These are phyloP conservation scores for Aspergillus cavernicola DNA, from an alignment of 495 filamentous ascomycete species.

Conservation along the genomic window DNA sequence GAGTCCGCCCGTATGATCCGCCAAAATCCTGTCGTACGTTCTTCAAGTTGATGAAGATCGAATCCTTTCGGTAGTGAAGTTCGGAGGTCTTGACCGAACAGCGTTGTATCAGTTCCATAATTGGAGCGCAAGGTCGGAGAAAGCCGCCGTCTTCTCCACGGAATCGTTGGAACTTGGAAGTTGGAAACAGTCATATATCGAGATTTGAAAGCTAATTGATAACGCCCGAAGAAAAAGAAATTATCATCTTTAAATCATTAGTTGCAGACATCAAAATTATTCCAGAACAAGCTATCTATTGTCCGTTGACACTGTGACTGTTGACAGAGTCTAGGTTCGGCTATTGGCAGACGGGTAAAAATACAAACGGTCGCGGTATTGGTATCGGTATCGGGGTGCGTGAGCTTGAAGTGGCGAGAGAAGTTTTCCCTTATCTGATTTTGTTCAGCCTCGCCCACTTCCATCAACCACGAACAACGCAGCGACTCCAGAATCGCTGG, in stretches of 20 bases:
- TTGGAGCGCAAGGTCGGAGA: conserved; percentile 16
- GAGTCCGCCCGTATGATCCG: background rate
- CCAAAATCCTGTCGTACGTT: background rate
- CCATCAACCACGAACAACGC: background rate
- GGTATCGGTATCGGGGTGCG: too few species aligned
- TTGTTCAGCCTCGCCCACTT: background rate
- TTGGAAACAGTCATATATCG: too few species aligned
- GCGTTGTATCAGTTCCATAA: background rate
- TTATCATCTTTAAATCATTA: background rate
- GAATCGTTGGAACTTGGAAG: background rate
- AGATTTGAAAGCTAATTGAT: background rate
- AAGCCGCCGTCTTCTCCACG: conserved; percentile 11
- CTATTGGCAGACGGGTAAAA: conserved; percentile 12
- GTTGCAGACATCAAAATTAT: background rate
- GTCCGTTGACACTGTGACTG: background rate
- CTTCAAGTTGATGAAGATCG: background rate
- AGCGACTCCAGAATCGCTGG: background rate
- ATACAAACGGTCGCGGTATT: conserved; percentile 12
- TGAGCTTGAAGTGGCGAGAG: conserved; percentile 13
- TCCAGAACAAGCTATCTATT: background rate
- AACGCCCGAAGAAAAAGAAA: background rate
- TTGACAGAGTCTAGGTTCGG: background rate
- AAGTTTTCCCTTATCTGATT: conserved; percentile 7
- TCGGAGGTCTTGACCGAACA: background rate
- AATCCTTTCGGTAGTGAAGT: background rate